Evolutionary conservation across 2,329 filamentous ascomycete genomes (phyloP).

Genomic region (Xylariaceae sp.): DNA sequence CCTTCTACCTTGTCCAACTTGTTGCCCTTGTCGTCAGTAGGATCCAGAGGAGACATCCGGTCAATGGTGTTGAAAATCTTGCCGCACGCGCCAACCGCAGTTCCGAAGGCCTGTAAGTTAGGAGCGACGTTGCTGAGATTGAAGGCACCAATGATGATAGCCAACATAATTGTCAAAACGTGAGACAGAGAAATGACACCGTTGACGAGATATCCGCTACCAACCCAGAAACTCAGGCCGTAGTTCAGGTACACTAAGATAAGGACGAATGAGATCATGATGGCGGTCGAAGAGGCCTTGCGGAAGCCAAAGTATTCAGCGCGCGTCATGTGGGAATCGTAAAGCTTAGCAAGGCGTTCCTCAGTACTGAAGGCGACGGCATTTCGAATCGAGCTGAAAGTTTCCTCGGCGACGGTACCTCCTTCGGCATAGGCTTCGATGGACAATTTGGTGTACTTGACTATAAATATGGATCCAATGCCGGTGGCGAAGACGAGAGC

Average conservation of each 20-base stretch:
- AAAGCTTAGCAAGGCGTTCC: conserved; percentile 82
- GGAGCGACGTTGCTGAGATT: conserved; percentile 84
- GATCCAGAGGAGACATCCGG: conserved; percentile 77
- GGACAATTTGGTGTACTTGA: conserved; percentile 76
- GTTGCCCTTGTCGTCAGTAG: conserved; percentile 65
- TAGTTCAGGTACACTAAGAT: conserved; percentile 82
- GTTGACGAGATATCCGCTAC: conserved; percentile 67
- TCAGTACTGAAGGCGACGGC: conserved; percentile 91
- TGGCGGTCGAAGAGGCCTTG: conserved; percentile 66
- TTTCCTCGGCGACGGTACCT: conserved; percentile 88
- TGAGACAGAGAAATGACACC: conserved; percentile 63
- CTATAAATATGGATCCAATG: conserved; percentile 65
- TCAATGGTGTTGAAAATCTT: conserved; percentile 97
- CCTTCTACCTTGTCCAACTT: conserved; percentile 72
- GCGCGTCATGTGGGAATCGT: conserved; percentile 68
- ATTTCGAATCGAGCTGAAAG: conserved; percentile 89
- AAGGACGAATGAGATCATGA: conserved; percentile 85
- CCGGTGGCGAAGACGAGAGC: conserved; percentile 78
- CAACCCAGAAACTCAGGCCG: conserved; percentile 84
- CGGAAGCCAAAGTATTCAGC: conserved; percentile 75
- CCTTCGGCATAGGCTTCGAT: conserved; percentile 78
- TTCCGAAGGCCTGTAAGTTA: conserved; percentile 81
- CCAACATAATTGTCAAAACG: conserved; percentile 81
- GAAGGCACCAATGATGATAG: conserved; percentile 90
- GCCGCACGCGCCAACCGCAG: conserved; percentile 73